Evolutionary conservation across 2,329 filamentous ascomycete species (phyloP).

Genomic region (Penicillium sp.): DNA sequence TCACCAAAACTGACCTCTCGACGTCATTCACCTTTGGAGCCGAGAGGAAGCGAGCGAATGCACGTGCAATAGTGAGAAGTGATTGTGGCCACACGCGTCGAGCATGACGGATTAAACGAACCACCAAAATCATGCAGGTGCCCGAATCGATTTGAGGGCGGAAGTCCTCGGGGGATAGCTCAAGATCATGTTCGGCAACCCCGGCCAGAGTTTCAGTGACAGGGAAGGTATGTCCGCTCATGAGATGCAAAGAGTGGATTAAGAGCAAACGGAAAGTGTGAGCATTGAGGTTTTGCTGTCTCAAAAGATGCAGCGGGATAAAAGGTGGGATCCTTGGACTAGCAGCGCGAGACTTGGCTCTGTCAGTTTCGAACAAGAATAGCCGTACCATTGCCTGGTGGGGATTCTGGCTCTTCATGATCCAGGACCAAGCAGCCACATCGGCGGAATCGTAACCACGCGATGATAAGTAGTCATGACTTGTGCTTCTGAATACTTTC

Average conservation of each 20-base stretch:
- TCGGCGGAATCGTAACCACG: constrained; percentile 38
- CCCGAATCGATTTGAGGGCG: constrained; percentile 22
- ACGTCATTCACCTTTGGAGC: constrained; percentile 4
- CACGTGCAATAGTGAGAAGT: constrained; percentile 41
- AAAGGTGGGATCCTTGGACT: constrained; percentile 42
- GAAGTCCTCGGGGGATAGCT: background rate
- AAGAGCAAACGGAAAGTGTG: constrained; percentile 44
- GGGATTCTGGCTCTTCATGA: constrained; percentile 37
- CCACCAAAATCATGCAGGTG: constrained; percentile 41
- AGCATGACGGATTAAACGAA: constrained; percentile 51
- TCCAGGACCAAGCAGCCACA: constrained; percentile 48
- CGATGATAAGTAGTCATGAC: constrained; percentile 27
- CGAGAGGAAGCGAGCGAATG: constrained; percentile 37
- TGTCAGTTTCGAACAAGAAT: constrained; percentile 27
- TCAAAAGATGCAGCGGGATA: constrained; percentile 47
- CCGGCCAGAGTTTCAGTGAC: background rate
- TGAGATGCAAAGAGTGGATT: constrained; percentile 35
- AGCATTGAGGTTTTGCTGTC: constrained; percentile 40
- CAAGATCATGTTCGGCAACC: background rate
- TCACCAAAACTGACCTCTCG: constrained; percentile 1
- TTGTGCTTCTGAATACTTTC: constrained; percentile 30
- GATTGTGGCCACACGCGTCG: constrained; percentile 48
- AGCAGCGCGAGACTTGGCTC: background rate
- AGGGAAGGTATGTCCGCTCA: constrained; percentile 26
- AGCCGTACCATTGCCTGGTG: constrained; percentile 39